phyloP scores from a whole-genome alignment of 2,329 filamentous ascomycete genomes.

The Zymoseptoria passerinii region DNA sequence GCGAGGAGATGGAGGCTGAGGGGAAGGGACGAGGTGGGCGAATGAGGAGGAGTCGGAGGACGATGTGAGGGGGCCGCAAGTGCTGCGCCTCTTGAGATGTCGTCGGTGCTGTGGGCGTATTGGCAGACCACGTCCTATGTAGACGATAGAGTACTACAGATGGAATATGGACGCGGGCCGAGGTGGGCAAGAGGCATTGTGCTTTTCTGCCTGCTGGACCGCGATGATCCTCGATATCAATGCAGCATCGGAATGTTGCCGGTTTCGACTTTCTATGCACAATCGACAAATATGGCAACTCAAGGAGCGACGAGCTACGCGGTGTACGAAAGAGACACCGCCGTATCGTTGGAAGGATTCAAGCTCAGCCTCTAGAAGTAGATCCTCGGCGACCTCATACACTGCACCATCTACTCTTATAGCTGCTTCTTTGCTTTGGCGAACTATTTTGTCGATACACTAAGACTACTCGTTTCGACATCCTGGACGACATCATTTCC shows the following conservation, averaged over 20 bases:
- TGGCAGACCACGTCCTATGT: neutral
- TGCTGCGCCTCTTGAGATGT: neutral
- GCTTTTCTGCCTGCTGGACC: neutral
- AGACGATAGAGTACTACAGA: neutral
- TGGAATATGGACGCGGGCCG: neutral
- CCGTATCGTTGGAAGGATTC: neutral
- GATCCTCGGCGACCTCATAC: neutral
- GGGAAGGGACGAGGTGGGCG: constrained; percentile 1
- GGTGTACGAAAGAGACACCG: neutral
- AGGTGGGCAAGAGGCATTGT: neutral
- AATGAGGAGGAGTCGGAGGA: constrained; percentile 11
- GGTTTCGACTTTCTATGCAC: neutral
- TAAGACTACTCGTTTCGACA: too few species aligned
- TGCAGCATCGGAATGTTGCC: neutral
- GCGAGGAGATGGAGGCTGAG: constrained; percentile 2
- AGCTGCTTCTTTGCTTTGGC: neutral
- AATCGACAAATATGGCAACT: neutral
- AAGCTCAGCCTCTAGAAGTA: neutral
- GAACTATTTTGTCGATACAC: neutral
- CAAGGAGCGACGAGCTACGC: neutral
- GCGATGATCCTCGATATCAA: neutral
- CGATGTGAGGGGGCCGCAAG: constrained; percentile 4
- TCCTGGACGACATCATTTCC: too few species aligned
- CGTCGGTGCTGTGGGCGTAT: neutral
- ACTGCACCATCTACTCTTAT: neutral